These are phyloP conservation scores for Vinca minor DNA, from an alignment of 257 asterid genomes.

Conservation along the genomic window DNA sequence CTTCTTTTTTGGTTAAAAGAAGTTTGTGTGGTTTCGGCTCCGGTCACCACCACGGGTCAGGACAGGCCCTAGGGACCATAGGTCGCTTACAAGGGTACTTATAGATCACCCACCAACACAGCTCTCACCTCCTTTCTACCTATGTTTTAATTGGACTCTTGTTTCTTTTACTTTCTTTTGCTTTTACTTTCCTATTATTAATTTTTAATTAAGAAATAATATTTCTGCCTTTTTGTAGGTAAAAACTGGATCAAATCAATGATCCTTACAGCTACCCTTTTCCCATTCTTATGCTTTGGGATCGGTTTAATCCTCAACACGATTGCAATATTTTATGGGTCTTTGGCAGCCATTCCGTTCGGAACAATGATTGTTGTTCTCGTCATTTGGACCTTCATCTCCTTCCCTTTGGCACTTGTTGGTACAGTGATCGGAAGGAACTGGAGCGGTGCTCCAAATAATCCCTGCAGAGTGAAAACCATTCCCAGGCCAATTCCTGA, in stretches of 20 bases:
- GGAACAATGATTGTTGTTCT: slow-evolving; percentile 60
- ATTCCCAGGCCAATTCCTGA: slow-evolving; percentile 86
- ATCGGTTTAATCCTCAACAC: slow-evolving; percentile 57
- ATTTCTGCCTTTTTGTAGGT: slow-evolving; percentile 24
- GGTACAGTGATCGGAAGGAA: slow-evolving; percentile 61
- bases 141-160: not conserved
- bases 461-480: slow-evolving; percentile 67
- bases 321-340: slow-evolving; percentile 56
- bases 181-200: not conserved
- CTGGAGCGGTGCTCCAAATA: slow-evolving; percentile 64
- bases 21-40: too few relatives aligned
- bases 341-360: slow-evolving; percentile 63
- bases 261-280: slow-evolving; percentile 56
- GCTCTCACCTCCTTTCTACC: not conserved
- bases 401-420: slow-evolving; percentile 53
- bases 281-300: slow-evolving; percentile 61
- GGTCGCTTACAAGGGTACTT: too few relatives aligned
- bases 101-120: too few relatives aligned
- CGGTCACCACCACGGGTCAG: too few relatives aligned
- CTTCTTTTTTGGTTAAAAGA: too few relatives aligned
- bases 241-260: slow-evolving; percentile 55
- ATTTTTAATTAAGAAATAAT: not conserved
- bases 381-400: slow-evolving; percentile 56
- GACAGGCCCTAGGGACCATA: too few relatives aligned
- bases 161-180: not conserved